A percentile compares a stretch with the other conserved stretches of the same genome.
These are phyloP conservation scores for Pontederia crassipes DNA, from an alignment of 176 grass and related monocot species.

Conservation along the genomic window DNA sequence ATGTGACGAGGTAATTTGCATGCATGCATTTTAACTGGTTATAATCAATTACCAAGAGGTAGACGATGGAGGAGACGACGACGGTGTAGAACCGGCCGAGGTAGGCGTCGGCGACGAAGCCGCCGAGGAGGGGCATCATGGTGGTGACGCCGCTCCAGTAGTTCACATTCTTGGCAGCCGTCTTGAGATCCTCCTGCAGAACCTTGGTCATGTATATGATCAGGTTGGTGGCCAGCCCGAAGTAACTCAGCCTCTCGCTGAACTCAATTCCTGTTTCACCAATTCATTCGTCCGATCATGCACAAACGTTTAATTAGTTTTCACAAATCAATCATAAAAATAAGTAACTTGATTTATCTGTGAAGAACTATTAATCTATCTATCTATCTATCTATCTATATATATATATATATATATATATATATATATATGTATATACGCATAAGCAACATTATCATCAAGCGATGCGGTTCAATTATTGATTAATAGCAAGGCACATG, in stretches of 20 bases:
- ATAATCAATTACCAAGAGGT: slow-evolving; percentile 29
- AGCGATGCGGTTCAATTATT: too few relatives aligned
- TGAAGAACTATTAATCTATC: too few relatives aligned
- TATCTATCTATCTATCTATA: too few relatives aligned
- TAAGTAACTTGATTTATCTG: neutral
- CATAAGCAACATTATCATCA: too few relatives aligned
- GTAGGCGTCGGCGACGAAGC: slow-evolving; percentile 77
- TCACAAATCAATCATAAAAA: neutral
- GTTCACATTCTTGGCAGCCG: slow-evolving; percentile 66
- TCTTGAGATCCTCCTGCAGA: slow-evolving; percentile 60
- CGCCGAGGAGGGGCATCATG: slow-evolving; percentile 61
- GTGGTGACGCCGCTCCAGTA: slow-evolving; percentile 82
- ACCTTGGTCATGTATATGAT: slow-evolving; percentile 71
- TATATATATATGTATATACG: too few relatives aligned
- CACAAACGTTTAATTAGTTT: neutral
- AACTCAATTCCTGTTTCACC: slow-evolving; percentile 59
- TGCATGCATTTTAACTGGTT: too few relatives aligned
- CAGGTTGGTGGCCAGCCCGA: slow-evolving; percentile 60
- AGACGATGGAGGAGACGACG: slow-evolving; percentile 46
- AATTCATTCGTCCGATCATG: neutral
- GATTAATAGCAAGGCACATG: too few relatives aligned
- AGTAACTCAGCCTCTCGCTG: slow-evolving; percentile 85
- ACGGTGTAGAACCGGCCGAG: slow-evolving; percentile 57
- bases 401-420: too few relatives aligned
- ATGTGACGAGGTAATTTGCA: too few relatives aligned